These are phyloP conservation scores for Sextonia rubra DNA, from an alignment of 164 flowering plant species.

Conservation along the genomic window DNA sequence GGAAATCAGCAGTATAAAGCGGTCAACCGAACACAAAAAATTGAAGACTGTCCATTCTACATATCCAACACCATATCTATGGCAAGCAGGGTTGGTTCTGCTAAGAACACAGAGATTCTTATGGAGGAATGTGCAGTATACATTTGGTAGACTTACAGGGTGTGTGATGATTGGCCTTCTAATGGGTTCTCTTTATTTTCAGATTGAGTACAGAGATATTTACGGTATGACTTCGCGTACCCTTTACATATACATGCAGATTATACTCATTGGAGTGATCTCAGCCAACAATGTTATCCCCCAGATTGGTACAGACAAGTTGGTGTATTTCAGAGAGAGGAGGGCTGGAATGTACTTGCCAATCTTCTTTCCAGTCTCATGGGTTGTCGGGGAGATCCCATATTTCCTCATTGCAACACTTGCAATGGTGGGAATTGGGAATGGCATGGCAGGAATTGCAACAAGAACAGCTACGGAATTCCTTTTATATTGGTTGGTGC, in stretches of 20 bases:
- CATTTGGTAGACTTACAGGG: conserved; percentile 28
- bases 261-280: conserved; percentile 27
- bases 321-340: conserved; percentile 28
- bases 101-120: conserved; percentile 27
- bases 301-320: conserved; percentile 29
- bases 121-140: conserved; percentile 30
- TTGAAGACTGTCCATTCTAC: conserved; percentile 3
- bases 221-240: conserved; percentile 22
- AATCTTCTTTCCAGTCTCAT: conserved; percentile 27
- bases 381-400: conserved; percentile 30
- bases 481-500: conserved; percentile 26
- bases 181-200: conserved; percentile 31
- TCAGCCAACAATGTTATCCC: conserved; percentile 32
- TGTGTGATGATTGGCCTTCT: conserved; percentile 25
- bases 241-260: conserved; percentile 31
- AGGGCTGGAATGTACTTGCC: conserved; percentile 26
- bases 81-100: conserved; percentile 24
- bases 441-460: conserved; percentile 33
- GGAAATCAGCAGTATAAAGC: conserved; percentile 17
- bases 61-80: conserved; percentile 23
- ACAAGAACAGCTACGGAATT: conserved; percentile 21
- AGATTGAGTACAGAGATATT: conserved; percentile 21
- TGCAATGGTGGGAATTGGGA: conserved; percentile 26
- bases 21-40: conserved; percentile 10
- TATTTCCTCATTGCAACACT: conserved; percentile 28